Evolutionary conservation across 2,329 filamentous ascomycete genomes (phyloP).

Genomic region (Blastomyces parvus): DNA sequence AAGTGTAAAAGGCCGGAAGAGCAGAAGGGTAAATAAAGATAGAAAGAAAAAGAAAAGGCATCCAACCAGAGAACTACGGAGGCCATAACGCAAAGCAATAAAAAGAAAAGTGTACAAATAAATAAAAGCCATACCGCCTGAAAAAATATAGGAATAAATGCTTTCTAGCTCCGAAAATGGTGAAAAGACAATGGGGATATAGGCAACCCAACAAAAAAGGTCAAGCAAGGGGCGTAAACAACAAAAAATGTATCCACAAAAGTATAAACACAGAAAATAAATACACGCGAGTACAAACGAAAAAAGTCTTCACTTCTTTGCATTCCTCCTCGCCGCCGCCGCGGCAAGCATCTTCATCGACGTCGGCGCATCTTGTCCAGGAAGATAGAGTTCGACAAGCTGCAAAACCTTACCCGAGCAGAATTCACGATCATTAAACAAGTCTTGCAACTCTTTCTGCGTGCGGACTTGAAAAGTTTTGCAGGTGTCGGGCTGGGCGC

Average conservation of each 20-base stretch:
- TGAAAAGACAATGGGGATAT: neutral
- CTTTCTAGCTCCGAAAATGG: neutral
- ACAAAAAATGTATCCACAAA: neutral
- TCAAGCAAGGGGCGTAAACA: neutral
- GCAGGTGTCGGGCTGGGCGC: conserved; percentile 45
- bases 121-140: neutral
- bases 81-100: neutral
- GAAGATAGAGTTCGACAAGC: conserved; percentile 71
- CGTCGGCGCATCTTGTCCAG: conserved; percentile 61
- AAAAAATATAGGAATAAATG: neutral
- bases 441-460: conserved; percentile 52
- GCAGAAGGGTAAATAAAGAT: no score
- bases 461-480: conserved; percentile 57
- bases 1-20: neutral
- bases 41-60: neutral
- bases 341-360: conserved; percentile 58
- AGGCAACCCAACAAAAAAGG: neutral
- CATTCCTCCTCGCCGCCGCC: conserved; percentile 47
- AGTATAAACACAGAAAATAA: neutral
- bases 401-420: conserved; percentile 43
- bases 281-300: neutral
- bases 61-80: neutral
- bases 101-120: neutral
- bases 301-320: neutral
- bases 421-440: conserved; percentile 56